These are phyloP conservation scores for Salvia hispanica DNA, from an alignment of 257 asterid species.

Conservation along the genomic window DNA sequence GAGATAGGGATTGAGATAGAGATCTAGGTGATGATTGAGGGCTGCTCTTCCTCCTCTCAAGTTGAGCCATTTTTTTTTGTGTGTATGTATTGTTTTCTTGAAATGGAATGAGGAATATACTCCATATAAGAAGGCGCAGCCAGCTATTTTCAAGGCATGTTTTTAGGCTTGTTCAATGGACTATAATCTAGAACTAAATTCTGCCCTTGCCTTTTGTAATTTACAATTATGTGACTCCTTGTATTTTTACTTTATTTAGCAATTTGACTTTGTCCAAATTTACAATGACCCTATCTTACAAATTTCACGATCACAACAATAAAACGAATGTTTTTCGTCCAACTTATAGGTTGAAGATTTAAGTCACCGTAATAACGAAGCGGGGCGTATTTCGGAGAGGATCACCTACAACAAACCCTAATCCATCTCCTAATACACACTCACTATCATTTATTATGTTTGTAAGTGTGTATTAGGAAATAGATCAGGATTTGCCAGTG, in stretches of 20 bases:
- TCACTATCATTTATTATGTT: too few species aligned
- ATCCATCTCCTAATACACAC: too few species aligned
- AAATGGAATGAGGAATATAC: background rate
- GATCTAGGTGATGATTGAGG: conserved; percentile 38
- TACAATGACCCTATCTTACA: too few species aligned
- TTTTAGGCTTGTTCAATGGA: conserved; percentile 23
- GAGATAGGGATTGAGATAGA: too few species aligned
- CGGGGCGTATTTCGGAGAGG: too few species aligned
- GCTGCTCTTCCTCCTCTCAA: conserved; percentile 41
- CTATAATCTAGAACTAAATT: conserved; percentile 15
- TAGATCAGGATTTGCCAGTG: too few species aligned
- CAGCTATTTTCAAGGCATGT: conserved; percentile 11
- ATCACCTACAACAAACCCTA: too few species aligned
- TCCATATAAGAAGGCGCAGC: conserved; percentile 5
- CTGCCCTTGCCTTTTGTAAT: background rate
- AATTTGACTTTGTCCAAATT: background rate
- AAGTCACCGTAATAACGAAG: too few species aligned
- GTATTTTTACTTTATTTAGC: conserved; percentile 14
- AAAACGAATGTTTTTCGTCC: too few species aligned
- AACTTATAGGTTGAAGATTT: too few species aligned
- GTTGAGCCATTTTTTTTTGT: conserved; percentile 66
- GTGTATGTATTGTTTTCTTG: background rate
- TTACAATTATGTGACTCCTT: background rate
- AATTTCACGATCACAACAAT: too few species aligned
- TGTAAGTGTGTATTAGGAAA: too few species aligned